Conservation (phyloP, 257 asterid genomes). For the Solanum neorickii region DNA sequence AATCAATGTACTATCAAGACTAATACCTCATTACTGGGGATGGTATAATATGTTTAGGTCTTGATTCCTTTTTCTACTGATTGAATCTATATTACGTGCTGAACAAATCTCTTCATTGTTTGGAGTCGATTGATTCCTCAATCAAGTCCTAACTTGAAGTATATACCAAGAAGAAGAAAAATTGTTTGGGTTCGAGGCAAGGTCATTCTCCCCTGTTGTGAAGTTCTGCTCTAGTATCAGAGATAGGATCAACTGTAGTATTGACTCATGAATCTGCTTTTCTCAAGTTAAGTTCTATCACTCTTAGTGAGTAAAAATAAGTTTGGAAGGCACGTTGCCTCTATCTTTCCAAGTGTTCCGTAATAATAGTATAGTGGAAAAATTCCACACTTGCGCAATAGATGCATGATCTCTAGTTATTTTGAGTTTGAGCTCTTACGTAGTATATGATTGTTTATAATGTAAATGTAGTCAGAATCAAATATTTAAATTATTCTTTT, state of each 20-base stretch:
- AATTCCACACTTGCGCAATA: background rate
- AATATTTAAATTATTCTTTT: background rate
- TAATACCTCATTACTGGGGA: background rate
- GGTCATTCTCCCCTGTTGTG: background rate
- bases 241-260: background rate
- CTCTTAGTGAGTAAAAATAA: background rate
- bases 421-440: background rate
- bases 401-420: background rate
- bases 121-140: background rate
- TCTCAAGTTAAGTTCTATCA: background rate
- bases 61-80: background rate
- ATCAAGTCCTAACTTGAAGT: background rate
- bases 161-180: background rate
- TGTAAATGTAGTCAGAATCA: background rate
- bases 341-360: background rate
- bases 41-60: background rate
- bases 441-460: background rate
- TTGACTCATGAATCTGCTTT: background rate
- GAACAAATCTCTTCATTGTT: background rate
- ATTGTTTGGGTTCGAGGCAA: background rate
- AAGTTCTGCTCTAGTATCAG: background rate
- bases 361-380: background rate
- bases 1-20: background rate
- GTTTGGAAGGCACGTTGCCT: background rate
- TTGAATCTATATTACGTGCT: background rate